phyloP scores from a whole-genome alignment of 164 flowering plant genomes.

The Magnolia changhungtana region DNA sequence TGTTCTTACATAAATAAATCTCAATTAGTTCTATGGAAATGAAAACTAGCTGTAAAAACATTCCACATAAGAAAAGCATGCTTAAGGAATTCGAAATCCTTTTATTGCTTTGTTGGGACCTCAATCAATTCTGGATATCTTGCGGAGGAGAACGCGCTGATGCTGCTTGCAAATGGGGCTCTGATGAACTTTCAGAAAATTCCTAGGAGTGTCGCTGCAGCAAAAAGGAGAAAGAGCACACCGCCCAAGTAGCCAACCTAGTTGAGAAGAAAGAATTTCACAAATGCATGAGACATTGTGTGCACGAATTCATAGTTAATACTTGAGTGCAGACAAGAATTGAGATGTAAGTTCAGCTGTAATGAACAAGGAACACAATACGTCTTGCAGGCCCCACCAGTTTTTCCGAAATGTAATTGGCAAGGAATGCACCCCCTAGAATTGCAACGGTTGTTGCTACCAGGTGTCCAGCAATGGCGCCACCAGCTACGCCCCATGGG shows the following conservation, averaged over 20 bases:
- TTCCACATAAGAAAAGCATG: not conserved
- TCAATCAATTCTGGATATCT: not conserved
- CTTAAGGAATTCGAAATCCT: not conserved
- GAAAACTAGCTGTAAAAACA: not conserved
- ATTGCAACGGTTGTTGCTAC: conserved; percentile 77
- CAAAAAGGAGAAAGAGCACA: conserved; percentile 74
- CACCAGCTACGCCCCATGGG: conserved; percentile 96
- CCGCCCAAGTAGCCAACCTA: conserved; percentile 98
- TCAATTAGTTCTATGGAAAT: not conserved
- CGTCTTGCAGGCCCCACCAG: conserved; percentile 43
- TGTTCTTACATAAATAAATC: not conserved
- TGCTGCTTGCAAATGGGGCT: not conserved
- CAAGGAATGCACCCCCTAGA: conserved; percentile 89
- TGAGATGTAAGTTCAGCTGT: not conserved
- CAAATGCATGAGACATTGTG: not conserved
- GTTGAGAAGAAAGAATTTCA: conserved; percentile 7
- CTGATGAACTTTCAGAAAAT: conserved; percentile 42
- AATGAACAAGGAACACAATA: not conserved
- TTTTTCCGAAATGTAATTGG: conserved; percentile 90
- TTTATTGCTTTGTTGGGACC: not conserved
- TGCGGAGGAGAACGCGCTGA: not conserved
- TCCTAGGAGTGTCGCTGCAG: conserved; percentile 86
- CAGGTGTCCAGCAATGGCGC: conserved; percentile 93
- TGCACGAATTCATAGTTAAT: too few species aligned
- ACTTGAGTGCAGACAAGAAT: not conserved